Evolutionary conservation across 129 eudicot species (phyloP).

Genomic region (Dittrichia graveolens): DNA sequence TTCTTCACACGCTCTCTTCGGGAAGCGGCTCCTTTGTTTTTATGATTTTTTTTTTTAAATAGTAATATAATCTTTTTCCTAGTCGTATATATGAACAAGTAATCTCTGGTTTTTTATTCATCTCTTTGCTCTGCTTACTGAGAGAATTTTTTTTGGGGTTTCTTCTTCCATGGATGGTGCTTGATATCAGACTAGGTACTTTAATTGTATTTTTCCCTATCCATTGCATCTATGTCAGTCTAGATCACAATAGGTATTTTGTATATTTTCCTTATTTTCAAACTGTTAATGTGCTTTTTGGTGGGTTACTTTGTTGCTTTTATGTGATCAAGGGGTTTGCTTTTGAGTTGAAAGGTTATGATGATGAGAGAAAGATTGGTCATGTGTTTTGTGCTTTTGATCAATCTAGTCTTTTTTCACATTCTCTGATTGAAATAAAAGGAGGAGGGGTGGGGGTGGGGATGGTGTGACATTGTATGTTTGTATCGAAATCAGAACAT

Average conservation of each 20-base stretch:
- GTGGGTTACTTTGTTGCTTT: constrained; percentile 11
- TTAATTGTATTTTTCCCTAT: neutral
- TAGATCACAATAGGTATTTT: neutral
- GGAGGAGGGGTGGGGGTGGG: neutral
- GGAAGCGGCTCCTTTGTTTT: constrained; percentile 39
- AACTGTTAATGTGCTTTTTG: constrained; percentile 13
- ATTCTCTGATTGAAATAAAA: neutral
- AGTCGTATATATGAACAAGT: constrained; percentile 35
- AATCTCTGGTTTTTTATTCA: constrained; percentile 28
- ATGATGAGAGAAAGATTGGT: constrained; percentile 11
- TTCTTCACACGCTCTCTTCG: constrained; percentile 41
- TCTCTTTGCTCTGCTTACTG: constrained; percentile 34
- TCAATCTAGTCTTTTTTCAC: constrained; percentile 21
- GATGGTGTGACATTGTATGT: constrained; percentile 9
- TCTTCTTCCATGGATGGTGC: constrained; percentile 35
- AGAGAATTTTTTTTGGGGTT: constrained; percentile 3
- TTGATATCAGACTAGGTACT: constrained; percentile 31
- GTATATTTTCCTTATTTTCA: neutral
- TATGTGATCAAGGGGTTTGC: neutral
- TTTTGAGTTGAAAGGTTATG: neutral
- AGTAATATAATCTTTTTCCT: neutral
- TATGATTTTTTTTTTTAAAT: neutral
- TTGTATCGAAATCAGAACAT: neutral
- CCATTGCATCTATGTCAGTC: neutral
- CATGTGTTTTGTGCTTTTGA: constrained; percentile 35